Conservation (phyloP, 345 rosid species). For the Eucalyptus curtisii region DNA sequence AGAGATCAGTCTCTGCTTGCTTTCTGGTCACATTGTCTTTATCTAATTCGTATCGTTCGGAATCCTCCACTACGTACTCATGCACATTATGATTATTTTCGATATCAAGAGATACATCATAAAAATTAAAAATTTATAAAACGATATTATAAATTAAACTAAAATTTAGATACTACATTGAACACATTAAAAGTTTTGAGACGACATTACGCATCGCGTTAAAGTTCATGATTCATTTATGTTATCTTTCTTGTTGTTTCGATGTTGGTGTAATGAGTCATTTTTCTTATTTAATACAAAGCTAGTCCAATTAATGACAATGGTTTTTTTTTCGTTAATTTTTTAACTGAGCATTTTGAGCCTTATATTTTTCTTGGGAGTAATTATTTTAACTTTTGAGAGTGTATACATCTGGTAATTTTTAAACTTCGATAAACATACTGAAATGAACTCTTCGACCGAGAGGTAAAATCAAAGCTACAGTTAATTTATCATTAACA, state of each 20-base stretch:
- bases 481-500: neutral
- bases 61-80: rapidly evolving
- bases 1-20: neutral
- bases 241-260: neutral
- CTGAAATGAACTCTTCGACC: neutral
- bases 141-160: too few relatives aligned
- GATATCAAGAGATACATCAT: neutral
- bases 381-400: neutral
- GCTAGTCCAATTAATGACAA: too few relatives aligned
- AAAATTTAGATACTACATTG: too few relatives aligned
- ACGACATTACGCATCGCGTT: rapidly evolving
- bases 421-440: too few relatives aligned
- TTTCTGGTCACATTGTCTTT: neutral
- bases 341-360: neutral
- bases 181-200: rapidly evolving
- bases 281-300: too few relatives aligned
- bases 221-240: too few relatives aligned
- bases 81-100: neutral
- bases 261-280: neutral
- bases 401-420: neutral
- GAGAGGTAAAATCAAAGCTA: neutral
- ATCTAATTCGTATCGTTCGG: neutral
- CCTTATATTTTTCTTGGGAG: neutral
- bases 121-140: too few relatives aligned
- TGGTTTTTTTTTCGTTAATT: too few relatives aligned